Evolutionary conservation across 768 basidiomycete species (phyloP), one percentile per base, ranked within the genome.

Genomic region (Suillus tomentosus): DNA sequence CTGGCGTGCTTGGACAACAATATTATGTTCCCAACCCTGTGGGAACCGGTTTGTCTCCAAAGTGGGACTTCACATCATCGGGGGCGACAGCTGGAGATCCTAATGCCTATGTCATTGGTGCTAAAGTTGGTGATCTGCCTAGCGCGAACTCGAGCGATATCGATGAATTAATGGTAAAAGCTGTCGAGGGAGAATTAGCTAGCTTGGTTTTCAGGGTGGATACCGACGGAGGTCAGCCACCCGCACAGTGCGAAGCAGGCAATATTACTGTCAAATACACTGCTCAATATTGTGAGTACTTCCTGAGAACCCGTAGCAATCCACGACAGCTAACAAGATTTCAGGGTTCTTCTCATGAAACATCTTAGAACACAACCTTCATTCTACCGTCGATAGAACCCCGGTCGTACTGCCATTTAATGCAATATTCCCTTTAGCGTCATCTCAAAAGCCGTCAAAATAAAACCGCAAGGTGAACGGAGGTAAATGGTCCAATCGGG

Each of bases 21-120:
- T 88, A 82, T 78, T 90, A 87, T 72, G 77, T 85, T 42, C 71
- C 77, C 1, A 83, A 83, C 71, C 76, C 82, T 5, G 67, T 78
- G 61, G 81, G 79, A 5, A 71, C 72, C 3, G 82, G 81, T 17
- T 75, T 77, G 62, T 71, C 71, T 47, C 85, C 88, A 1, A 79
- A 82, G 67, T 85, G 86, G 81, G 88, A 88, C 72, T 85, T 85
- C 74, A 80, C 81, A 13, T 78, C 79, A 6, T 74, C 74, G 19
- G 79, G 76, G 3, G 68, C 70, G n/a, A 74, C 76, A 19, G 71
- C 73, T 43, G 81, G 80, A 8, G 79, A 84, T 62, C 60, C 78
- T 0, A 69, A 81, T 45, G 83, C 83, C 4, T 86, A 78, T 65
- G 81, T 84, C 31, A 70, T 85, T 37, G 85, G 74, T 11, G 78